Base-by-base conservation (phyloP, 208 protist species). In the Trypanosoma melophagium region DNA sequence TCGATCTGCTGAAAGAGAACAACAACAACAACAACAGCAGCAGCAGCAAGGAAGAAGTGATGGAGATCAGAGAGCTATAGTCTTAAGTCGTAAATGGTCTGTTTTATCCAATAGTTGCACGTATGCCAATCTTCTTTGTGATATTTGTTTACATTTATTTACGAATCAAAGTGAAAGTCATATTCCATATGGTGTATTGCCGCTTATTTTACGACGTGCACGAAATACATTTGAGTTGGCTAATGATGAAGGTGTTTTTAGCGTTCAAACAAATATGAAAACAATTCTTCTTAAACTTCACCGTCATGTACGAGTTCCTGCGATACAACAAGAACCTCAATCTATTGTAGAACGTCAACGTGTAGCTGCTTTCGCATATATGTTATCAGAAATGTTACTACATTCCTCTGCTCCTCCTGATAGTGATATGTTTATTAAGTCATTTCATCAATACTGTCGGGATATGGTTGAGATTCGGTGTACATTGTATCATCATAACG, bases 161-260 rank as follows among this genome's bases (percentile, higher is more conserved):
- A 60, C 57, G 7, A 76, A 66, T 60, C 70, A 76, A 25, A 55
- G 47, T 41, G 70, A 76, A 16, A 76, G 51, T 60, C 71, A 71
- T 57, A 55, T 68, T 41, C 88, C 82, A n/a, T 90, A 83, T 74
- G 68, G 77, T 57, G 61, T 84, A 21, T 69, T 94, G 2, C 84
- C 88, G 3, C 54, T 87, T 31, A 71, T 90, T 17, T 70, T 94
- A 53, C 74, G 74, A 8, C 66, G 88, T 4, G 81, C 81, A 16
- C 83, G 79, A 25, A 81, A 73, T 66, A 79, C 75, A 41, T 94
- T 92, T 57, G 83, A 90, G 16, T 74, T 84, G 49, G 83, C 82
- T 8, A 60, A 25, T 73, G 68, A 65, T 64, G 71, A 62, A 25
- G 80, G 78, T 4, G 61, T 83, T 28, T 72, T 68, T 2, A 71